Base-by-base conservation (phyloP, 2,329 filamentous ascomycete species). In the Exserohilum rostratum region DNA sequence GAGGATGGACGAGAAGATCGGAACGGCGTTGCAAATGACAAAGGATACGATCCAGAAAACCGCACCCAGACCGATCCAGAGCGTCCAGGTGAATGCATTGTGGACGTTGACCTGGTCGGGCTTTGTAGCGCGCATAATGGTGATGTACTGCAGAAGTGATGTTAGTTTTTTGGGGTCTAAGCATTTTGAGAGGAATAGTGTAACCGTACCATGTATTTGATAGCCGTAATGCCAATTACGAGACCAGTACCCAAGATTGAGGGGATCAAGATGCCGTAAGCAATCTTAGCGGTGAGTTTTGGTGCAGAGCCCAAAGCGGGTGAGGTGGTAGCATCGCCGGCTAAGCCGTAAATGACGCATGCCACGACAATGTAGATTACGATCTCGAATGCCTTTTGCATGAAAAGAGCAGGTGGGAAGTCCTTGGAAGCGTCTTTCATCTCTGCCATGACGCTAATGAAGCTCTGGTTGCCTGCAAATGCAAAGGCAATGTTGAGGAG, bases 161-260 rank as follows among this genome's bases (percentile, higher is more conserved):
- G 33, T 46, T 11, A 49, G 46, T 29, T 29, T 34, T 25, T 25
- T n/a, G n/a, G n/a, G n/a, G n/a, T 15, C 3, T 45, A 11, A 11
- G 27, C 12, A 3, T 22, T 10, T 11, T 3, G 12, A 30, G 15
- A 12, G 3, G 11, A 2, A 2, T 1, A 39, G 5, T 17, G n/a
- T 11, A 10, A 18, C 17, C 48, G 10, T 33, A 47, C 45, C 60
- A 89, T 78, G 65, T 87, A 87, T 65, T 88, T 88, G 46, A 81
- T 80, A 2, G 86, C 85, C 2, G 90, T 84, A 60, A 88, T 85
- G 12, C 83, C 86, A 66, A 89, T 87, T 53, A 90, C 87, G 3
- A 90, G 86, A 46, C 87, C 88, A 0, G 87, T 86, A 44, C 90
- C 85, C 37, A 90, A 78, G 50, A 90, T 89, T 1, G 89, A 89